Conservation (phyloP, 495 filamentous ascomycete species). For the Talaromyces liani region DNA sequence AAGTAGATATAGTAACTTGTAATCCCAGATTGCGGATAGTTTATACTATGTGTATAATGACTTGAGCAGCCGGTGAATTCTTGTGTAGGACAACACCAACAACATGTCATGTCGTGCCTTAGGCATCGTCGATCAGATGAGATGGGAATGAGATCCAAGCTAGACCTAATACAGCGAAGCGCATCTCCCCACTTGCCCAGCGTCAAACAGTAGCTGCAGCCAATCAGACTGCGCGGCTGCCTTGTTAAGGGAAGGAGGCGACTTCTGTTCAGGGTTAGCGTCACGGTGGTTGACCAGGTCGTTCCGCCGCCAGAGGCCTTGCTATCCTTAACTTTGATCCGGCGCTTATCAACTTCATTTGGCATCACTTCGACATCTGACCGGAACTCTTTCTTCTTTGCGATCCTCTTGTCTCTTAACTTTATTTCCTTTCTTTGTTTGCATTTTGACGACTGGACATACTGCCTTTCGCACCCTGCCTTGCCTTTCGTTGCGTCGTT, state of each 20-base stretch:
- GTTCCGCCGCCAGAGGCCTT: neutral
- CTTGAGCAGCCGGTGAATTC: no score
- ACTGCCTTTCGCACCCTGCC: neutral
- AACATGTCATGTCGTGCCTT: neutral
- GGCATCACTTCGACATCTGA: neutral
- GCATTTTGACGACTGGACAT: neutral
- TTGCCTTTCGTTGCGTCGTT: neutral
- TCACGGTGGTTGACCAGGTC: neutral
- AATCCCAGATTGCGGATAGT: neutral
- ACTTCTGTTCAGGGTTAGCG: neutral
- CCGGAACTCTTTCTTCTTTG: neutral
- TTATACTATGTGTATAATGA: neutral
- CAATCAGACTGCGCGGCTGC: neutral
- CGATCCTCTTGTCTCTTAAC: neutral
- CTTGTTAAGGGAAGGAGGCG: neutral
- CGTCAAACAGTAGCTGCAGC: neutral
- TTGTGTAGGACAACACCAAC: neutral
- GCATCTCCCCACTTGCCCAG: neutral
- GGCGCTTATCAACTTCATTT: constrained; percentile 4
- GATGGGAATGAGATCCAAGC: neutral
- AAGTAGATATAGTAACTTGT: neutral
- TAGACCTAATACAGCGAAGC: neutral
- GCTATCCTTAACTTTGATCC: neutral
- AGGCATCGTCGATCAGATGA: neutral
- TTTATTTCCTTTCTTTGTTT: neutral